phyloP scores from a whole-genome alignment of 2,329 filamentous ascomycete species.

The Sphaerulina musiva region DNA sequence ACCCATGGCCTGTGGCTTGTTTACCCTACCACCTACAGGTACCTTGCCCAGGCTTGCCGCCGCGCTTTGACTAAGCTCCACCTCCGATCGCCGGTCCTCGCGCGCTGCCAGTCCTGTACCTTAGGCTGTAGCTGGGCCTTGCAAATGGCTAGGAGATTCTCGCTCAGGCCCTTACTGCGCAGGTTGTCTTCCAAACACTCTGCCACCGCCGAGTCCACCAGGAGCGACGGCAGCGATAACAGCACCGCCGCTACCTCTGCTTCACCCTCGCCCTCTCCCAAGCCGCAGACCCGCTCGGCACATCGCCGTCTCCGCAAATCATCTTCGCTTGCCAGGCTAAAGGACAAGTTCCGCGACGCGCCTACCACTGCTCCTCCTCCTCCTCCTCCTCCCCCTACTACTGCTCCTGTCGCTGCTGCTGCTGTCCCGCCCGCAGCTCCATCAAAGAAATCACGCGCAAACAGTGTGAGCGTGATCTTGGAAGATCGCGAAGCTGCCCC shows the following conservation, averaged over 20 bases:
- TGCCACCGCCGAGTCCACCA: constrained; percentile 17
- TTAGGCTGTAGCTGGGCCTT: background rate
- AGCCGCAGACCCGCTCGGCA: background rate
- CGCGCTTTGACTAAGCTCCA: background rate
- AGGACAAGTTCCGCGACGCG: constrained; percentile 17
- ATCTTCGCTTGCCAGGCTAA: constrained; percentile 21
- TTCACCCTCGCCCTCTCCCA: constrained; percentile 14
- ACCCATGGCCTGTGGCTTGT: too few relatives aligned
- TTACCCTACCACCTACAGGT: too few relatives aligned
- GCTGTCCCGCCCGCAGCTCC: background rate
- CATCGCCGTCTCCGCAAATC: constrained; percentile 11
- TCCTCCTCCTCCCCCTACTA: too few relatives aligned
- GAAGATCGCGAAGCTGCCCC: background rate
- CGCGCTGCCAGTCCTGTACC: background rate
- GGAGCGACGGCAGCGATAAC: constrained; percentile 16
- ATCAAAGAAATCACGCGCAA: background rate
- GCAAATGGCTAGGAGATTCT: constrained; percentile 21
- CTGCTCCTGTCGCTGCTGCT: background rate
- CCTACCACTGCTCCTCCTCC: too few relatives aligned
- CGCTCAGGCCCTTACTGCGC: constrained; percentile 22
- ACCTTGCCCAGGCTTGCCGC: too few relatives aligned
- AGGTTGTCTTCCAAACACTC: constrained; percentile 20
- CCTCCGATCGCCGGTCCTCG: background rate
- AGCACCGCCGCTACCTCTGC: constrained; percentile 15
- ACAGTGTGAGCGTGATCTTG: constrained; percentile 4